Conservation (phyloP, 2,329 filamentous ascomycete genomes). For the Phaeophleospora eucalypticola region DNA sequence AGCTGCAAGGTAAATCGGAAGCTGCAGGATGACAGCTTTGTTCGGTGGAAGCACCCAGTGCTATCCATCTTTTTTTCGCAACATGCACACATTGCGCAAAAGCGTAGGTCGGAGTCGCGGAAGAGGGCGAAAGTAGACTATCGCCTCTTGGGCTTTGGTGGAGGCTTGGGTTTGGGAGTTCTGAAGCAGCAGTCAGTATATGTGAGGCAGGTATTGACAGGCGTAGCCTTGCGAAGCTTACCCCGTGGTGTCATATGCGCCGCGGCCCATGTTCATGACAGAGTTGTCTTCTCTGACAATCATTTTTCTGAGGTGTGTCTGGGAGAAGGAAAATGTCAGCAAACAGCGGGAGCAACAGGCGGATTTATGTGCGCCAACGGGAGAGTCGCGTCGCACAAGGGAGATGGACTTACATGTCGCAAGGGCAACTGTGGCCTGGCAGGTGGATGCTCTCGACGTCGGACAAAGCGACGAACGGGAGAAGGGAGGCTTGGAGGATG, state of each 20-base stretch:
- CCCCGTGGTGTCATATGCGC: slow-evolving; percentile 49
- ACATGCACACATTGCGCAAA: slow-evolving; percentile 1
- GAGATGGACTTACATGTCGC: slow-evolving; percentile 22
- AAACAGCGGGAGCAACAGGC: slow-evolving; percentile 1
- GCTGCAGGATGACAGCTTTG: slow-evolving; percentile 2
- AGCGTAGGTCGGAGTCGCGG: background rate
- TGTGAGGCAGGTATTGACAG: background rate
- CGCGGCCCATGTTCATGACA: slow-evolving; percentile 44
- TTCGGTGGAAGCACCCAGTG: background rate
- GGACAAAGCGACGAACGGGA: slow-evolving; percentile 16
- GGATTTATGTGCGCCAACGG: slow-evolving; percentile 15
- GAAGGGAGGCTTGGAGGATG: background rate
- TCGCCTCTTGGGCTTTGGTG: slow-evolving; percentile 32
- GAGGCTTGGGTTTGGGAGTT: slow-evolving; percentile 43
- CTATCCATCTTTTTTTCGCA: background rate
- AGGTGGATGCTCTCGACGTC: slow-evolving; percentile 18
- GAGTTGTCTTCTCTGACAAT: slow-evolving; percentile 39
- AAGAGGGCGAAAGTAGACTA: slow-evolving; percentile 3
- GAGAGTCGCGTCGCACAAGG: slow-evolving; percentile 15
- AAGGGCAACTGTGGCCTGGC: slow-evolving; percentile 20
- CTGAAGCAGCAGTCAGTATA: slow-evolving; percentile 5
- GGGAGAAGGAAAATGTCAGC: slow-evolving; percentile 13
- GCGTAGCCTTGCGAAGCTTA: slow-evolving; percentile 8
- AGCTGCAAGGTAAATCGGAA: slow-evolving; percentile 7
- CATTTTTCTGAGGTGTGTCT: slow-evolving; percentile 30